phyloP scores from a whole-genome alignment of 139 green algal genomes.

The Pleodorina starrii region DNA sequence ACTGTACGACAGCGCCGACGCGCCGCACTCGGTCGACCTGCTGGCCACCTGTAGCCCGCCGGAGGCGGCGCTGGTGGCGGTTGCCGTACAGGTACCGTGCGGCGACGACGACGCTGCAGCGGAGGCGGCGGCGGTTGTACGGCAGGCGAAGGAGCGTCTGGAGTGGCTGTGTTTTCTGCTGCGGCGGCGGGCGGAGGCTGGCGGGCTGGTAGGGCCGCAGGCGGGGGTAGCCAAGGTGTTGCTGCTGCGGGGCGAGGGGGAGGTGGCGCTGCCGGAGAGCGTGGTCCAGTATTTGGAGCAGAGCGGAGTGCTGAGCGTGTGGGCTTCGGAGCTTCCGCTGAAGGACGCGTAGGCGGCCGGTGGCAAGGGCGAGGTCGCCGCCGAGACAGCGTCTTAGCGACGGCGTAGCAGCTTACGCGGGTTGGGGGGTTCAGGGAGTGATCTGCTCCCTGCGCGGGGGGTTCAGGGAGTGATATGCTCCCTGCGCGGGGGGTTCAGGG shows the following conservation, averaged over 20 bases:
- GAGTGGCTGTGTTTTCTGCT: conserved; percentile 1
- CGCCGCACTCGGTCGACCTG: background rate
- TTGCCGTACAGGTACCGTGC: background rate
- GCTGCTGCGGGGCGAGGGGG: background rate
- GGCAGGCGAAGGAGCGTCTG: conserved; percentile 23
- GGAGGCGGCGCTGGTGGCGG: background rate
- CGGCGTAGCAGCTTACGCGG: too few species aligned
- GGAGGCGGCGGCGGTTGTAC: background rate
- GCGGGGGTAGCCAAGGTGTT: background rate
- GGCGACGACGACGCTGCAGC: background rate
- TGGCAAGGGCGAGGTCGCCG: too few species aligned
- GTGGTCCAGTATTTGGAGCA: background rate
- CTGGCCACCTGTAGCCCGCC: background rate
- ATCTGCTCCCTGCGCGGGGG: too few species aligned
- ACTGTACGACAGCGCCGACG: background rate
- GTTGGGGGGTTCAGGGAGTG: too few species aligned
- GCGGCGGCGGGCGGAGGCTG: background rate
- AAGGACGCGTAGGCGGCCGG: too few species aligned
- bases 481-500: too few species aligned
- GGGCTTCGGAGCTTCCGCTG: background rate
- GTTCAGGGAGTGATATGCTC: too few species aligned
- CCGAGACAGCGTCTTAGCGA: too few species aligned
- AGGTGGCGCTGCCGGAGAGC: background rate
- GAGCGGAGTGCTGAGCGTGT: background rate
- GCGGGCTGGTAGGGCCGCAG: background rate